A percentile compares a stretch with the other conserved stretches of the same genome.
Evolutionary conservation across 78 protist species (phyloP).

Genomic region (Dictyostelium citrinum): DNA sequence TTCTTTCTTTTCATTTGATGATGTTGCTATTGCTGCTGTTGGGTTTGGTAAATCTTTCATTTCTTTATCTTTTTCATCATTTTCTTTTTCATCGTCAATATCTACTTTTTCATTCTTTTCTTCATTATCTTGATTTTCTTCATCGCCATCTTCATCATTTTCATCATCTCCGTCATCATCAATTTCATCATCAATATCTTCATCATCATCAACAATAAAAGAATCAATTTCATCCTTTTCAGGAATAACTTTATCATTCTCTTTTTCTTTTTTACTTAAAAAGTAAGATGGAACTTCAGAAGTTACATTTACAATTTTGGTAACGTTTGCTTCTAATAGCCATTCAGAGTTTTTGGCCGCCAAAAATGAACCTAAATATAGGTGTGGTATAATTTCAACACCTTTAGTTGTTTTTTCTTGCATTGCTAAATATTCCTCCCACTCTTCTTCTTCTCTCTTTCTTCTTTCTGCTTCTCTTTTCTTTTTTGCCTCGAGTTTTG

Average conservation of each 20-base stretch:
- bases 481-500: constrained; percentile 9
- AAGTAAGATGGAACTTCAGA: constrained; percentile 59
- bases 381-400: constrained; percentile 36
- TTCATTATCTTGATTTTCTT: background rate
- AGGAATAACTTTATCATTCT: constrained; percentile 7
- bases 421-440: background rate
- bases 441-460: constrained; percentile 4
- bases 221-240: background rate
- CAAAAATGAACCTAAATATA: constrained; percentile 51
- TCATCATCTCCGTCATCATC: constrained; percentile 7
- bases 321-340: constrained; percentile 20
- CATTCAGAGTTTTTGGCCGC: constrained; percentile 75
- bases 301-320: constrained; percentile 54
- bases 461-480: constrained; percentile 16
- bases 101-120: background rate
- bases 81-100: no score
- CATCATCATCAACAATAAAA: background rate
- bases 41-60: background rate
- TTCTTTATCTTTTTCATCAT: constrained; percentile 12
- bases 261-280: constrained; percentile 1
- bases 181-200: constrained; percentile 9
- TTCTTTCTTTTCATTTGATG: background rate
- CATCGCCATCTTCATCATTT: background rate
- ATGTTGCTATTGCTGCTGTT: no score
- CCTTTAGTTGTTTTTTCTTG: constrained; percentile 38